Conservation (phyloP, 2,329 filamentous ascomycete species). For the Plenodomus tracheiphilus region DNA sequence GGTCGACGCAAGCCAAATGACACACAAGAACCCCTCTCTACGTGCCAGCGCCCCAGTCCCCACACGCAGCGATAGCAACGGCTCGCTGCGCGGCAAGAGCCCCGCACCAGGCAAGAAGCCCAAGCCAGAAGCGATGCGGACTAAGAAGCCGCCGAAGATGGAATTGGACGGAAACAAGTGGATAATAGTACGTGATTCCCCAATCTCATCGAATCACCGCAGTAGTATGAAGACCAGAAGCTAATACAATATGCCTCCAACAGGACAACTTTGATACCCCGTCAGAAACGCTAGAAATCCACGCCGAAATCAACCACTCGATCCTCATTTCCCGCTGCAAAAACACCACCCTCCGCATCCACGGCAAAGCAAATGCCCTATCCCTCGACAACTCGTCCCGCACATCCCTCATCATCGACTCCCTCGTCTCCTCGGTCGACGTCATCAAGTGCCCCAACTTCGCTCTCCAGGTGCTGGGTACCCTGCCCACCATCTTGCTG, state of each 20-base stretch:
- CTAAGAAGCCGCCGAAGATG: slow-evolving; percentile 53
- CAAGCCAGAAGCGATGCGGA: slow-evolving; percentile 54
- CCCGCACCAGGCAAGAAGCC: slow-evolving; percentile 72
- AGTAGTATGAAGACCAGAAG: too few relatives aligned
- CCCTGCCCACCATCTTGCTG: slow-evolving; percentile 82
- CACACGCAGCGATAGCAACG: slow-evolving; percentile 56
- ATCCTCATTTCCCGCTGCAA: slow-evolving; percentile 91
- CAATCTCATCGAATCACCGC: slow-evolving; percentile 38
- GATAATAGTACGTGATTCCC: slow-evolving; percentile 61
- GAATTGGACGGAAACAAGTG: slow-evolving; percentile 76
- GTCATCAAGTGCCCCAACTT: slow-evolving; percentile 96
- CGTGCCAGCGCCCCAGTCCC: slow-evolving; percentile 73
- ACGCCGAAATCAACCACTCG: slow-evolving; percentile 81
- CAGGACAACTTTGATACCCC: slow-evolving; percentile 83
- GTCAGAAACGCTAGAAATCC: slow-evolving; percentile 74
- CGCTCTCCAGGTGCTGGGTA: slow-evolving; percentile 86
- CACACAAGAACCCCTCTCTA: slow-evolving; percentile 93
- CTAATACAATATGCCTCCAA: slow-evolving; percentile 29
- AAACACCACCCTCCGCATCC: slow-evolving; percentile 85
- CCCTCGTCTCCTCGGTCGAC: slow-evolving; percentile 86
- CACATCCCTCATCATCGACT: slow-evolving; percentile 84
- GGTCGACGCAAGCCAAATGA: slow-evolving; percentile 95
- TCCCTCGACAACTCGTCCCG: slow-evolving; percentile 88
- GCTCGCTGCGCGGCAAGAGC: slow-evolving; percentile 69
- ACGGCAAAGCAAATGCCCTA: slow-evolving; percentile 95